These are phyloP conservation scores for Zymoseptoria ardabiliae DNA, from an alignment of 2,329 filamentous ascomycete species.

Conservation along the genomic window DNA sequence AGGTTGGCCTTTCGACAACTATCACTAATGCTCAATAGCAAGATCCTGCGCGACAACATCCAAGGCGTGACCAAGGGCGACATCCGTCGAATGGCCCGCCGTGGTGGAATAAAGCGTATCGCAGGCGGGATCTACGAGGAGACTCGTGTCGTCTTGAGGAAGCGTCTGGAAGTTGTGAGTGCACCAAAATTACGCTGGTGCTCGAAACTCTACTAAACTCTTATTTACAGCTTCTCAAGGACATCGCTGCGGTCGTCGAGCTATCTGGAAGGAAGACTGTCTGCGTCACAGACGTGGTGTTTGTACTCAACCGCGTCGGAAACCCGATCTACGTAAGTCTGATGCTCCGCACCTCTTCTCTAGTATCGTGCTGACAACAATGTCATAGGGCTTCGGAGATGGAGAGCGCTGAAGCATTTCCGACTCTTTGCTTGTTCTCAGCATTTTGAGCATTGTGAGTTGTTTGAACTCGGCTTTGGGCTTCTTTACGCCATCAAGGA, in stretches of 20 bases:
- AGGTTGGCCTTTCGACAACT: background rate
- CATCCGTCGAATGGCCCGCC: constrained; percentile 61
- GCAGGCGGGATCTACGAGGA: constrained; percentile 58
- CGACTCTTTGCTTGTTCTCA: background rate
- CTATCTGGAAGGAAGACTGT: constrained; percentile 48
- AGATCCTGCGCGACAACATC: constrained; percentile 98
- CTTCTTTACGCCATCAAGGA: background rate
- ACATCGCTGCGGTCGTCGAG: constrained; percentile 21
- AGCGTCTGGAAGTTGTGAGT: constrained; percentile 53
- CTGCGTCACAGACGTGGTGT: constrained; percentile 55
- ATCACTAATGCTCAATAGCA: constrained; percentile 50
- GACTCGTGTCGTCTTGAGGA: constrained; percentile 45
- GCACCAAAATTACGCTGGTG: background rate
- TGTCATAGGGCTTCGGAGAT: background rate
- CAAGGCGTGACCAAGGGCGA: constrained; percentile 82
- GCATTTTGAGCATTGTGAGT: background rate
- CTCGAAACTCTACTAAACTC: background rate
- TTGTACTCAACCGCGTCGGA: constrained; percentile 31
- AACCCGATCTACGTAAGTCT: constrained; percentile 10
- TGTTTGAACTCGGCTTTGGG: background rate
- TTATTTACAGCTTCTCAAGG: constrained; percentile 16
- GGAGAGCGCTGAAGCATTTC: background rate
- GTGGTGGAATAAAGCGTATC: constrained; percentile 71
- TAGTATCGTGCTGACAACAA: background rate
- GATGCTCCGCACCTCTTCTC: background rate